A percentile compares a stretch with the other conserved stretches of the same genome.
Evolutionary conservation across 2,329 filamentous ascomycete species (phyloP).

Genomic region (Aspergillus novofumigatus): DNA sequence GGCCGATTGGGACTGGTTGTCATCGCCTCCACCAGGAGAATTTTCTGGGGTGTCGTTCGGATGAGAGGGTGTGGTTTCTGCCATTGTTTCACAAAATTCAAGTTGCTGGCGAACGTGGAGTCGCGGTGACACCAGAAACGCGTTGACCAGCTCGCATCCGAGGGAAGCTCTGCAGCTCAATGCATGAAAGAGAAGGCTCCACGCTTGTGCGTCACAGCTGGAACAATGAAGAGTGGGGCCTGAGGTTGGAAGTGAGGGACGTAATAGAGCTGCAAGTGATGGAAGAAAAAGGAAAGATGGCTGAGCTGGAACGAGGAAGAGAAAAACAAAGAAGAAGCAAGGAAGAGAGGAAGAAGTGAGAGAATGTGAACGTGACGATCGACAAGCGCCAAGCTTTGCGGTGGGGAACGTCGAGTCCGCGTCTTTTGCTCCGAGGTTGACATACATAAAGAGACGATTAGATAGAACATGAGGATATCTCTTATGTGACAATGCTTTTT

Average conservation of each 20-base stretch:
- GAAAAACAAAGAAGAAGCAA: slow-evolving; percentile 3
- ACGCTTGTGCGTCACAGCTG: slow-evolving; percentile 1
- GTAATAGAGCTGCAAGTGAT: neutral
- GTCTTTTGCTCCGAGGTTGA: neutral
- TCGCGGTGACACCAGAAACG: slow-evolving; percentile 7
- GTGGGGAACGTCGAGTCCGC: neutral
- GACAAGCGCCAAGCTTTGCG: slow-evolving; percentile 11
- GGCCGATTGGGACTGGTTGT: slow-evolving; percentile 26
- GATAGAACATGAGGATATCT: neutral
- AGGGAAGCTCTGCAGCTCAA: slow-evolving; percentile 15
- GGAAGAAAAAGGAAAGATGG: neutral
- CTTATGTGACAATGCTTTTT: neutral
- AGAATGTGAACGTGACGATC: slow-evolving; percentile 10
- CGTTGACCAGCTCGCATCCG: neutral
- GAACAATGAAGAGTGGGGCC: neutral
- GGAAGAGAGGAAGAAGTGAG: slow-evolving; percentile 1
- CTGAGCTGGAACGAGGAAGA: neutral
- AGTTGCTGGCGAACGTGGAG: slow-evolving; percentile 2
- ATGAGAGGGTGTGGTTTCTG: slow-evolving; percentile 18
- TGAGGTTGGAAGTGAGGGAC: neutral
- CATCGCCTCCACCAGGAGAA: slow-evolving; percentile 34
- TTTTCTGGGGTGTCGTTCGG: slow-evolving; percentile 36
- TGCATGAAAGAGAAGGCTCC: slow-evolving; percentile 13
- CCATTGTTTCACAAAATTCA: slow-evolving; percentile 18
- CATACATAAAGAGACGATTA: neutral